Evolutionary conservation across 192 early-diverging fungal genomes (phyloP).

Genomic region (Podila minutissima): DNA sequence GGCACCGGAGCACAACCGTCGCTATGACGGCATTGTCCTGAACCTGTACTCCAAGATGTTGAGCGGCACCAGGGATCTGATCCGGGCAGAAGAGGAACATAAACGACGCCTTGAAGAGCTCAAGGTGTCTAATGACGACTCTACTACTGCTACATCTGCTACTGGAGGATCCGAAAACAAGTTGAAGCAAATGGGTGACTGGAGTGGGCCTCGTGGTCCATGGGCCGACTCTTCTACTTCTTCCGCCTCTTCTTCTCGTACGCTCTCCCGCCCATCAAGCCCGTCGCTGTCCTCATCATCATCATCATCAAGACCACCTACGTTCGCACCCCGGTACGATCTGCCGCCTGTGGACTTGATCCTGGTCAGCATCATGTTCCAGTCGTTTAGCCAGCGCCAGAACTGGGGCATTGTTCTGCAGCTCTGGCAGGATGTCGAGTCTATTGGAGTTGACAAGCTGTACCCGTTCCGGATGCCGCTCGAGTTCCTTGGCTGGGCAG

Average conservation of each 20-base stretch:
- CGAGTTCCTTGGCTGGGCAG: slow-evolving; percentile 38
- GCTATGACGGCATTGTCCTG: slow-evolving; percentile 32
- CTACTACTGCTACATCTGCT: not conserved
- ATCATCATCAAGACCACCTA: not conserved
- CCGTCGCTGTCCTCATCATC: not conserved
- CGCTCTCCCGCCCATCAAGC: not conserved
- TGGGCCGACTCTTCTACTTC: not conserved
- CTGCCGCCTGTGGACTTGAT: slow-evolving; percentile 26
- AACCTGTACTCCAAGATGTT: slow-evolving; percentile 36
- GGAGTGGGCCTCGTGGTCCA: not conserved
- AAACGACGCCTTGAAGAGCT: not conserved
- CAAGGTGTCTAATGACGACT: not conserved
- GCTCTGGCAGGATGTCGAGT: slow-evolving; percentile 39
- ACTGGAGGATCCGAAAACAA: too few species aligned
- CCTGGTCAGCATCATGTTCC: slow-evolving; percentile 20
- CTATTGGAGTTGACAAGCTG: slow-evolving; percentile 24
- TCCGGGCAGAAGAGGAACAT: slow-evolving; percentile 8
- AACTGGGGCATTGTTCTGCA: slow-evolving; percentile 42
- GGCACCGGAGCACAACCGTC: slow-evolving; percentile 23
- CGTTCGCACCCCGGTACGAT: slow-evolving; percentile 1
- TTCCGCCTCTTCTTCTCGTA: not conserved
- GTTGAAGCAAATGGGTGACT: not conserved
- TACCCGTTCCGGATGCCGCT: slow-evolving; percentile 31
- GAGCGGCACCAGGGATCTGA: slow-evolving; percentile 11
- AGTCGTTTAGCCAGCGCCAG: slow-evolving; percentile 20